These are phyloP conservation scores for Smallanthus sonchifolius DNA, from an alignment of 129 eudicot genomes.

Conservation along the genomic window DNA sequence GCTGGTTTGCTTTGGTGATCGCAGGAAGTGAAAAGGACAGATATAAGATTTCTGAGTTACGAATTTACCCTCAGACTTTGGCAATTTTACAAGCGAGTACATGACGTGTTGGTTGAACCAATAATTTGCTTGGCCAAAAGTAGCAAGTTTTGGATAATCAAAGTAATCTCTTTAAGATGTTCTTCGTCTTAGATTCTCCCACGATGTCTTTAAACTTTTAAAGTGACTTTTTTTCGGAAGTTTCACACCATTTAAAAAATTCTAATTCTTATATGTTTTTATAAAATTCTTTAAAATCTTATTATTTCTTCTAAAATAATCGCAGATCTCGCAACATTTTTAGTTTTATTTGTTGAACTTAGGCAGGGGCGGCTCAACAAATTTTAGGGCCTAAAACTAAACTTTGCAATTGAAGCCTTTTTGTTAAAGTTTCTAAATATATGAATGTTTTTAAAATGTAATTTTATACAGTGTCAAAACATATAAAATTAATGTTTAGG, in stretches of 20 bases:
- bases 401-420: too few species aligned
- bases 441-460: too few species aligned
- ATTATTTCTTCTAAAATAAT: too few species aligned
- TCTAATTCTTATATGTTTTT: neutral
- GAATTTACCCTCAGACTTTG: neutral
- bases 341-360: too few species aligned
- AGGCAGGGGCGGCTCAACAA: too few species aligned
- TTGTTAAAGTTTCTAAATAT: too few species aligned
- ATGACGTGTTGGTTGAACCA: conserved; percentile 8
- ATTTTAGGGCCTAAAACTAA: too few species aligned
- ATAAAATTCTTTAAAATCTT: too few species aligned
- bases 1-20: neutral
- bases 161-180: conserved; percentile 1
- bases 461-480: too few species aligned
- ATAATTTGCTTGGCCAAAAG: conserved; percentile 11
- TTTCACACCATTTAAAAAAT: neutral
- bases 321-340: too few species aligned
- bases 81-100: neutral
- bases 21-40: neutral
- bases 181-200: conserved; percentile 8
- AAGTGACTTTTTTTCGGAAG: neutral
- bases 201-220: neutral
- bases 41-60: neutral
- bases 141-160: conserved; percentile 20
- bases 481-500: too few species aligned